Evolutionary conservation across 371 early-diverging fungal species (phyloP).

Genomic region (Synchytrium microbalum): DNA sequence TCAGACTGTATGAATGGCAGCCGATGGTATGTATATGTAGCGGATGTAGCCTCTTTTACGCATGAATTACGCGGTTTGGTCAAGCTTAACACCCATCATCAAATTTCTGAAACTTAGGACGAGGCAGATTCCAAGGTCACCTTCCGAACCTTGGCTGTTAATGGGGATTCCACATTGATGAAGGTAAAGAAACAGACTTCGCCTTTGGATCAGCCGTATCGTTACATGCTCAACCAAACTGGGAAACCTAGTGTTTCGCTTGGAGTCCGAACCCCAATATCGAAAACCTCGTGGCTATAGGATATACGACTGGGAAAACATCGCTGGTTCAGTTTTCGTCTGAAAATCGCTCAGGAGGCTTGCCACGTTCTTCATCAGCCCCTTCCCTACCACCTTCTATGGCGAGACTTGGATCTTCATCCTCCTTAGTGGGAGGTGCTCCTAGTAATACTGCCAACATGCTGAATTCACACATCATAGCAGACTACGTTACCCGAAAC

Average conservation of each 20-base stretch:
- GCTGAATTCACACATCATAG: slow-evolving; percentile 36
- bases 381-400: slow-evolving; percentile 13
- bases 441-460: slow-evolving; percentile 9
- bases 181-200: slow-evolving; percentile 25
- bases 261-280: slow-evolving; percentile 65
- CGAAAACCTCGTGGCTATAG: slow-evolving; percentile 56
- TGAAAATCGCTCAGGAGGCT: slow-evolving; percentile 5
- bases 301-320: slow-evolving; percentile 59
- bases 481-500: slow-evolving; percentile 27
- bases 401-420: slow-evolving; percentile 12
- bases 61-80: too few relatives aligned
- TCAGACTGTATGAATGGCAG: slow-evolving; percentile 60
- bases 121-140: neutral
- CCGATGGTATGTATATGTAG: slow-evolving; percentile 35
- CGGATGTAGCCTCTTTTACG: slow-evolving; percentile 1
- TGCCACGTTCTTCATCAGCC: slow-evolving; percentile 5
- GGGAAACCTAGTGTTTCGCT: slow-evolving; percentile 36
- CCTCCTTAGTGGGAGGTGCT: slow-evolving; percentile 10
- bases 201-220: neutral
- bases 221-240: slow-evolving; percentile 22
- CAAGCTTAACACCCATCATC: neutral
- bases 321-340: slow-evolving; percentile 47
- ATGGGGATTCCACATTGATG: slow-evolving; percentile 52
- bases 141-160: slow-evolving; percentile 20
- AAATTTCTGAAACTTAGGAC: neutral